Base-by-base conservation (phyloP, 2,329 filamentous ascomycete species). In the Colletotrichum phormii region DNA sequence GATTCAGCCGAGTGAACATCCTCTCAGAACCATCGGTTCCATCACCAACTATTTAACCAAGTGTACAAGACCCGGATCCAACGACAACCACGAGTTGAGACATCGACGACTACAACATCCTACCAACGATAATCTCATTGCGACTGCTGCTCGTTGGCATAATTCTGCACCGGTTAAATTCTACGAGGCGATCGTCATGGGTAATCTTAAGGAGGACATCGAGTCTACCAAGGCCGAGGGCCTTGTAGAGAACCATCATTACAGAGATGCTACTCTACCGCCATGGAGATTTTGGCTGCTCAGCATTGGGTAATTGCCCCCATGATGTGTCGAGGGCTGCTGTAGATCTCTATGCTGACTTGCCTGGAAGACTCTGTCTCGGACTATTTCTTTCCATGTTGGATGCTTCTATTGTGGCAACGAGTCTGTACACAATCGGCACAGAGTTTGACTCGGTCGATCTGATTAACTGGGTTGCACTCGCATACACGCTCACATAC, bases 381-480 rank as follows among this genome's bases (percentile, higher is more conserved):
- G 89, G 89, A 3, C 82, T 91, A 0, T 89, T 90, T 65, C 83
- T 91, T 60, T 87, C 89, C 33, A 85, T 90, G 76, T 78, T 90
- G n/a, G 89, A 91, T 77, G 86, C 87, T 1, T 89, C 89, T 4
- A 90, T 91, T 49, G 87, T 91, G 1, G 88, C 89, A 1, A 91
- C 89, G 13, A 87, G 87, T 57, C 79, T 91, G 11, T 87, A 87
- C 75, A 83, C 82, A n/a, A 91, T 91, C 59, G 87, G 86, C 1
- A 77, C 77, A 18, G 87, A 91, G 4, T 88, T 91, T 59, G 68
- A 83, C 12, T 81, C 83, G 15, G 75, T 87, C 3, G 79, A 82
- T 12, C 77, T 76, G 4, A 83, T 89, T 65, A 89, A 88, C 76
- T 89, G 87, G 87, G 84, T 90, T 0, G 87, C 87, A 0, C 81